Conservation (phyloP, 305 asterid genomes). For the Ilex paraguariensis region DNA sequence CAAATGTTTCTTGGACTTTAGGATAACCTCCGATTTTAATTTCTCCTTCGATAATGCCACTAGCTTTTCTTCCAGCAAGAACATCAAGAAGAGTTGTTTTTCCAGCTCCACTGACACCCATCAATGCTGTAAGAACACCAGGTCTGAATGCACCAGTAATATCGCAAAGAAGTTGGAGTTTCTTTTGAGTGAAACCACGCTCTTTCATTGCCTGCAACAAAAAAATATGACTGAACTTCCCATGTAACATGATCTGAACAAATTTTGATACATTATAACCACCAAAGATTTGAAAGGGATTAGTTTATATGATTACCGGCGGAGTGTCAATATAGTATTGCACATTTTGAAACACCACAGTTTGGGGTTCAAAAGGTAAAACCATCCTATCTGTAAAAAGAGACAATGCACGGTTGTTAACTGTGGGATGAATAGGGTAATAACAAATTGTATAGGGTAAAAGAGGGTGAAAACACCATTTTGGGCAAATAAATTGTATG, state of each 20-base stretch:
- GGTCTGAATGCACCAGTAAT: slow-evolving; percentile 28
- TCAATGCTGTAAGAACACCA: slow-evolving; percentile 31
- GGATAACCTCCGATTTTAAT: slow-evolving; percentile 28
- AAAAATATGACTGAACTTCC: no score
- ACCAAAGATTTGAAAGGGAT: not conserved
- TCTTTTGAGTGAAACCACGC: slow-evolving; percentile 19
- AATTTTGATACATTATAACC: no score
- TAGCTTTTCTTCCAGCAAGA: slow-evolving; percentile 31
- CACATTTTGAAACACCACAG: slow-evolving; percentile 54
- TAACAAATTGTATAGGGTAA: not conserved
- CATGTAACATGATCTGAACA: no score
- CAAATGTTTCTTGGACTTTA: slow-evolving; percentile 30
- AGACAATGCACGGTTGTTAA: not conserved
- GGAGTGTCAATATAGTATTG: slow-evolving; percentile 60
- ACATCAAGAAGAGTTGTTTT: slow-evolving; percentile 39
- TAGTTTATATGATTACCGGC: slow-evolving; percentile 26
- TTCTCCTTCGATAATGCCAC: slow-evolving; percentile 28
- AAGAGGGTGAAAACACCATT: not conserved
- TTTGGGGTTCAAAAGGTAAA: slow-evolving; percentile 54
- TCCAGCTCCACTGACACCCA: slow-evolving; percentile 37
- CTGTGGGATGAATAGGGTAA: not conserved
- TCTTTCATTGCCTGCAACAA: slow-evolving; percentile 27
- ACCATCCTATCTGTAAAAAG: slow-evolving; percentile 40
- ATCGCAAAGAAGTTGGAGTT: slow-evolving; percentile 27
- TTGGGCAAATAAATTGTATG: not conserved